A percentile compares a stretch with the other conserved stretches of the same genome.
phyloP scores from a whole-genome alignment of 345 rosid species.

The Syzygium jambos region DNA sequence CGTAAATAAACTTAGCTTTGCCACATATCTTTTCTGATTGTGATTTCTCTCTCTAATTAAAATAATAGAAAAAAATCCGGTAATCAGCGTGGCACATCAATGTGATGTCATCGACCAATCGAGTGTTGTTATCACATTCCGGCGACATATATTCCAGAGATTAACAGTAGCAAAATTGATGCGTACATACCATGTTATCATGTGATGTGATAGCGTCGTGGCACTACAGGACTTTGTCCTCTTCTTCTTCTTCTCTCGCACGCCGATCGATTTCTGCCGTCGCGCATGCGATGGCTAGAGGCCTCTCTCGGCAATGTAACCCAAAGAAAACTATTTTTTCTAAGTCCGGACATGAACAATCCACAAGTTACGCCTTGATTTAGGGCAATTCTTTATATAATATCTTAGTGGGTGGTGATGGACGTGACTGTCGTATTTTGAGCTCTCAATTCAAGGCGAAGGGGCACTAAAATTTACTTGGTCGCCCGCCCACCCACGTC shows the following conservation, averaged over 20 bases:
- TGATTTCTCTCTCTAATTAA: neutral
- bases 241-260: neutral
- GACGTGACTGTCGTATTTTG: neutral
- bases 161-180: neutral
- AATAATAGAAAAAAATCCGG: neutral
- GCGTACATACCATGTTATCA: neutral
- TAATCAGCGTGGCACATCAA: neutral
- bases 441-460: neutral
- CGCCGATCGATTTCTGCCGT: neutral
- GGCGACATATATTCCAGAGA: neutral
- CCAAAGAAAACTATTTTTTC: neutral
- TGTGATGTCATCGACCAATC: neutral
- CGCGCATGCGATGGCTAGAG: neutral
- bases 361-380: constrained; percentile 55
- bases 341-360: neutral
- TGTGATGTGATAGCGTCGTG: neutral
- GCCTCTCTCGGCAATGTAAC: neutral
- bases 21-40: neutral
- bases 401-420: neutral
- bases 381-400: constrained; percentile 11
- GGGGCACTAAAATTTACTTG: neutral
- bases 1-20: neutral
- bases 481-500: neutral
- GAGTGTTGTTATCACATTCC: neutral
- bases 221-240: neutral